Base-by-base conservation (phyloP, 306 rosid species). In the Ormosia emarginata region DNA sequence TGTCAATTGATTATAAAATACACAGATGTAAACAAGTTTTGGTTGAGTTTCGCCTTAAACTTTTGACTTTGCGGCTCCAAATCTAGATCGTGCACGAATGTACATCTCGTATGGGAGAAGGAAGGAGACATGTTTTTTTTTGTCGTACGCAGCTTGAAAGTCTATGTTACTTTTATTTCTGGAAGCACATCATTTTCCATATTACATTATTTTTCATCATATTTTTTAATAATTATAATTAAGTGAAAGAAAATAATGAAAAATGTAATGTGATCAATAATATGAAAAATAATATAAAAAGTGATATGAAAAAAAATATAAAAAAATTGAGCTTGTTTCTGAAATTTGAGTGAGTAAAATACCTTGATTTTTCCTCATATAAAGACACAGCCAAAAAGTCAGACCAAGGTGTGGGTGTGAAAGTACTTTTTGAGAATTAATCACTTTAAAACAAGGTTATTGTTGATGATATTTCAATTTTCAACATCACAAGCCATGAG, bases 61-160 rank as follows among this genome's bases (percentile, higher is more conserved):
- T 84, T 84, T 84, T 84, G 84, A 84, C 84, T 71, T 12, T 74
- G 37, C 8, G 32, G 68, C 17, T 66, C 67, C 74, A 79, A 79
- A 52, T 75, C 43, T 61, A 67, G 75, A 73, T 69, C 32, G 43
- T 59, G 83, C 63, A 70, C 70, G 71, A 78, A 52, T 39, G 12
- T n/a, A n/a, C 41, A 1, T 40, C 56, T 74, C 46, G 12, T 32
- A 3, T 8, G 4, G 52, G 73, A 8, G 61, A 61, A 43, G 55
- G 71, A 55, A 65, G 39, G 57, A 39, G 83, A 44, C 76, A 17
- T 63, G 55, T n/a, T 17, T 52, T 53, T 71, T 79, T 41, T 49
- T 53, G 66, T 47, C 55, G 46, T 56, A 7, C 1, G 47, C 59
- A 65, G n/a, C 69, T 81, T 30, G 30, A 34, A 63, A 64, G 18